A percentile compares a stretch with the other conserved stretches of the same genome.
These are phyloP conservation scores for Triticum aestivum DNA, from an alignment of 176 grass and related monocot genomes.

Conservation along the genomic window IWGSC_CS_RefSeq_v2.1 NC_057799.1:130310892-130311391, in stretches of 20 bases:
- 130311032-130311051: neutral
- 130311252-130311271: neutral
- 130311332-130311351: conserved; percentile 5
- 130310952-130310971: conserved; percentile 23
- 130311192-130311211: neutral
- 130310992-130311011: conserved; percentile 15
- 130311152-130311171: neutral
- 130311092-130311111: neutral
- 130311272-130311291: conserved; percentile 32
- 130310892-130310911: neutral
- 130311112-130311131: neutral
- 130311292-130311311: conserved; percentile 38
- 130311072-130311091: neutral
- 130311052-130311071: neutral
- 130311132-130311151: neutral
- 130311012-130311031: neutral
- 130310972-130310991: conserved; percentile 6
- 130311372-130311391: conserved; percentile 27
- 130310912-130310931: conserved; percentile 26
- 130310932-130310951: conserved; percentile 16
- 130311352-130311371: neutral
- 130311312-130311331: conserved; percentile 34
- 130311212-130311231: neutral
- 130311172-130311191: neutral
- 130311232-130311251: conserved; percentile 6